Evolutionary conservation across 2,329 filamentous ascomycete species (phyloP).

Genomic region (Phialophora chinensis): DNA sequence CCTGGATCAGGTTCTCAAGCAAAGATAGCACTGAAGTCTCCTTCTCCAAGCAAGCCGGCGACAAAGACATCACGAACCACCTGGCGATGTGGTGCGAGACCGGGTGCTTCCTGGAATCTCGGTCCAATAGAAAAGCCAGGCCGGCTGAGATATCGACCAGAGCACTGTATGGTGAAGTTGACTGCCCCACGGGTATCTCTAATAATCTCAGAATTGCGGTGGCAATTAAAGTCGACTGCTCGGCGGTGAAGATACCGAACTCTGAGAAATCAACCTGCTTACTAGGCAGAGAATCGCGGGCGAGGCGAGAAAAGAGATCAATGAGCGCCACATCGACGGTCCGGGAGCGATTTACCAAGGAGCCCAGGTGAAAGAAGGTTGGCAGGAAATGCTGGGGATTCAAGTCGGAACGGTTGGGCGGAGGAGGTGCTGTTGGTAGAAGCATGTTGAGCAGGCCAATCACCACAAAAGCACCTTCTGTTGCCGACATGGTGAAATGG

Average conservation of each 20-base stretch:
- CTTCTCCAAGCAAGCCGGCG: slow-evolving; percentile 78
- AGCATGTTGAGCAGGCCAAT: slow-evolving; percentile 83
- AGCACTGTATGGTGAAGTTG: slow-evolving; percentile 85
- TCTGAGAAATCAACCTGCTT: slow-evolving; percentile 79
- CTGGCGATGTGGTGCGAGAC: slow-evolving; percentile 89
- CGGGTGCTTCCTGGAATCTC: slow-evolving; percentile 92
- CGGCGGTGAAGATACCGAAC: slow-evolving; percentile 88
- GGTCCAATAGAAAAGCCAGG: slow-evolving; percentile 82
- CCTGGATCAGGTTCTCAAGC: slow-evolving; percentile 89
- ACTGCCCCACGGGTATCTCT: slow-evolving; percentile 95
- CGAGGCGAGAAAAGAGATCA: slow-evolving; percentile 85
- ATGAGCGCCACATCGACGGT: slow-evolving; percentile 84
- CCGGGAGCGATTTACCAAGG: slow-evolving; percentile 86
- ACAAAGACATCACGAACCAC: slow-evolving; percentile 91
- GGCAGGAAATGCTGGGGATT: slow-evolving; percentile 88
- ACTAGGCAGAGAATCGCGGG: slow-evolving; percentile 79
- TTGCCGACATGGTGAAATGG: slow-evolving; percentile 91
- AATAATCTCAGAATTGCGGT: slow-evolving; percentile 86
- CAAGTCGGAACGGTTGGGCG: slow-evolving; percentile 73
- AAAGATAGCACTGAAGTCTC: slow-evolving; percentile 80
- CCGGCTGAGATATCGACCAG: slow-evolving; percentile 83
- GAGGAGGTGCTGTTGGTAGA: slow-evolving; percentile 81
- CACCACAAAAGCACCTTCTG: slow-evolving; percentile 92
- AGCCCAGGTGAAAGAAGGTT: slow-evolving; percentile 96
- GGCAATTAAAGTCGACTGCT: slow-evolving; percentile 91